Evolutionary conservation across 352 stramenopile genomes (phyloP), one percentile per base, ranked within the genome.

Genomic region (Pythium grandisporangium): DNA sequence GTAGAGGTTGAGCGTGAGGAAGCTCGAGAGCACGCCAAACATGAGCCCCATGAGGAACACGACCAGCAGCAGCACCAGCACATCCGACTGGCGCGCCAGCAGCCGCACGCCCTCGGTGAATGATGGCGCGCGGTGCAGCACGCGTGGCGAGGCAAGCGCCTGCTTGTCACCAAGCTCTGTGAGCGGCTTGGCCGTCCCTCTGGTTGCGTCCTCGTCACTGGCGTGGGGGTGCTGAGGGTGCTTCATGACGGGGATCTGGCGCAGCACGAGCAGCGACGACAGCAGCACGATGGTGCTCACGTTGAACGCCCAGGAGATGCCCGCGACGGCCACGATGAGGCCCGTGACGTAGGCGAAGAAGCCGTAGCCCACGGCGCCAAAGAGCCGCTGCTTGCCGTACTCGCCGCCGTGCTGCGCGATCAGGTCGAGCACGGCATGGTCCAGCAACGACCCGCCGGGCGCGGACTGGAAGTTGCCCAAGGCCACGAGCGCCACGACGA

Each of bases 301-400:
- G 52, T 84, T 85, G 53, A 91, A 91, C n/a, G 68, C 59, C 74
- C 70, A 91, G 22, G 64, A 58, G 43, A 91, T 85, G 26, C 78
- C 72, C 3, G 51, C 63, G 2, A 61, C 56, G 0, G 66, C 54
- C 23, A 88, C 74, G 29, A 83, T 52, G 35, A 87, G 50, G 0
- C 74, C 72, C n/a, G 74, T 75, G 33, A 88, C 44, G 58, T 88
- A 91, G 7, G 74, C 78, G 19, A 58, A 53, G 14, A 56, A 36
- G 6, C 78, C 78, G 46, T 72, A 91, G 21, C 78, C 78, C 23
- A 91, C 55, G 2, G 78, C 74, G 23, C 74, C 78, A 40, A 85
- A 88, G 42, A 91, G 59, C 0, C 78, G 74, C 53, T 91, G 78
- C 55, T 87, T 88, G 55, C 78, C 78, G 50, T 88, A 91, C 51